Evolutionary conservation across 2,329 filamentous ascomycete species (phyloP), one percentile per base, ranked within the genome.

Genomic region (Fusarium transvaalense): DNA sequence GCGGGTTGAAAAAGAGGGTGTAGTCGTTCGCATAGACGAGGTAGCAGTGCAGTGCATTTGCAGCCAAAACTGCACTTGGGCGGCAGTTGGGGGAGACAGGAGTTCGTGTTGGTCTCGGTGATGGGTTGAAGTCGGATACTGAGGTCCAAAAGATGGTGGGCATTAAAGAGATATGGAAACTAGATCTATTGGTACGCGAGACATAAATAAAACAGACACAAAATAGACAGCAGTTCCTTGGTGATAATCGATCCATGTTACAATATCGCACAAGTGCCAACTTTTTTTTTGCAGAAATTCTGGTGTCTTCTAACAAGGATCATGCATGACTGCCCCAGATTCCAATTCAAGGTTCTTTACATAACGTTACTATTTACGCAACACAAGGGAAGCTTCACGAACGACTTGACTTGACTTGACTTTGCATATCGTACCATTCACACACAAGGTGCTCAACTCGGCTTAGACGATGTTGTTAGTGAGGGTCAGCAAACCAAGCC

Each of bases 81-180:
- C 57, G 56, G 66, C 53, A 69, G 57, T 68, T 61, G 56, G 13
- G 23, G 27, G 21, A 45, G 23, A 29, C 27, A n/a, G 7, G 51
- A 52, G 64, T 67, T 69, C 66, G 66, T 69, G 66, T 69, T 69
- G 57, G 61, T 12, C 25, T 66, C 21, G 51, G 48, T 56, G 53
- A 52, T 60, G 66, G 61, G 66, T 64, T 67, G 66, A 59, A 55
- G 56, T 59, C 35, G 46, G 63, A 31, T 34, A 47, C 10, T 39
- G 37, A 43, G 27, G 21, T 41, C 23, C 42, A 51, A 51, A 27
- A 41, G 35, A 50, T 50, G 62, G 43, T 62, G 34, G 45, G 27
- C 6, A 38, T 42, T 23, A 31, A n/a, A 27, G 17, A 51, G 35
- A 31, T 29, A n/a, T n/a, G n/a, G n/a, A 21, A 12, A 39, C n/a